phyloP scores from a whole-genome alignment of 73 alveolate species.

The Paramecium sexaurelia region DNA sequence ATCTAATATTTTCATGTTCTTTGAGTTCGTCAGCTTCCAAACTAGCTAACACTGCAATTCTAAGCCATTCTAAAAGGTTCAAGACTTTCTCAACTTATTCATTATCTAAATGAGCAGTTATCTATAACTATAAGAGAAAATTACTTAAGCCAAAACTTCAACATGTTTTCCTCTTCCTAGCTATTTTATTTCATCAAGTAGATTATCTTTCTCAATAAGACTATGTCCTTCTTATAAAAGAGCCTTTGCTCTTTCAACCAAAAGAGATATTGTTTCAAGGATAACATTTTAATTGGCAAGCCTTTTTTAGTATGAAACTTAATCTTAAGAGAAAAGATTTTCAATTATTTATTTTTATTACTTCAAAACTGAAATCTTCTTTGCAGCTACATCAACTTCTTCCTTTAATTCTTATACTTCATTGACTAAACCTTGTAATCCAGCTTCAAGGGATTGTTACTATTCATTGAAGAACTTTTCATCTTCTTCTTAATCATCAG shows the following conservation, averaged over 20 bases:
- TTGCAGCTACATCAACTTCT: background rate
- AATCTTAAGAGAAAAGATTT: background rate
- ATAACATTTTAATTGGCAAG: background rate
- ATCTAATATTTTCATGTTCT: constrained; percentile 11
- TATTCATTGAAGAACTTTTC: background rate
- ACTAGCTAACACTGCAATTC: background rate
- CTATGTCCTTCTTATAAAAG: constrained; percentile 28
- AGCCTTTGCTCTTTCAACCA: background rate
- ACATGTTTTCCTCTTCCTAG: constrained; percentile 31
- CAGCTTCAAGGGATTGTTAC: background rate
- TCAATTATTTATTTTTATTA: background rate
- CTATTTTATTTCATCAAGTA: background rate
- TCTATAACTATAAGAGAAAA: background rate
- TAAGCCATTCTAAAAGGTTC: background rate
- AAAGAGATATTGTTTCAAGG: background rate
- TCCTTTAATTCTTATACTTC: background rate
- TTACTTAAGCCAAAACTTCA: constrained; percentile 3
- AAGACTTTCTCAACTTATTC: background rate
- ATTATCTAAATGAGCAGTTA: constrained; percentile 32
- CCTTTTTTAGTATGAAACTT: background rate
- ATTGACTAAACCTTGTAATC: background rate
- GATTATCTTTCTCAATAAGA: background rate
- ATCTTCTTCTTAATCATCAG: background rate
- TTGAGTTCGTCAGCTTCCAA: constrained; percentile 21
- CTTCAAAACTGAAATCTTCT: background rate